Evolutionary conservation across 2,329 filamentous ascomycete genomes (phyloP).

Genomic region (Chaetomiaceae sp.): DNA sequence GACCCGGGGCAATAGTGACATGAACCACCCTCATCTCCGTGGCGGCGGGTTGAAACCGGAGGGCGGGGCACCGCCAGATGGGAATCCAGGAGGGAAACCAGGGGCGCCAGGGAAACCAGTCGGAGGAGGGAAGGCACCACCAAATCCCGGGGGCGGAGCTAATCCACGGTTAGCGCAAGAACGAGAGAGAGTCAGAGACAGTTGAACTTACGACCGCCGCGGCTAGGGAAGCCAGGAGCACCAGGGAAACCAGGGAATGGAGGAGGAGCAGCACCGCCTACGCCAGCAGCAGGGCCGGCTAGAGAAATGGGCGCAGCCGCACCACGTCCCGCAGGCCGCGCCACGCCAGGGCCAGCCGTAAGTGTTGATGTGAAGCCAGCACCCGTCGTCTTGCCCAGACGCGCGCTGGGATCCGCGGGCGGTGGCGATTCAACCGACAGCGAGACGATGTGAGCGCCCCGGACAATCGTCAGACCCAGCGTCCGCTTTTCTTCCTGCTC

Average conservation of each 20-base stretch:
- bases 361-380: constrained; percentile 65
- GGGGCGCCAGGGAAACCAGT: constrained; percentile 36
- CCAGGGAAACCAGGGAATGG: constrained; percentile 51
- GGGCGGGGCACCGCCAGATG: constrained; percentile 50
- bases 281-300: constrained; percentile 81
- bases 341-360: constrained; percentile 79
- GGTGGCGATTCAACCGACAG: constrained; percentile 93
- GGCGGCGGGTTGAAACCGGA: constrained; percentile 71
- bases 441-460: constrained; percentile 90
- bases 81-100: constrained; percentile 42
- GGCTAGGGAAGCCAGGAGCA: constrained; percentile 44
- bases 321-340: constrained; percentile 84
- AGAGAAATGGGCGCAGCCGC: constrained; percentile 65
- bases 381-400: constrained; percentile 71
- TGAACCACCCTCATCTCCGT: constrained; percentile 40
- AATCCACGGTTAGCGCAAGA: constrained; percentile 29
- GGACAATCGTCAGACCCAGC: constrained; percentile 89
- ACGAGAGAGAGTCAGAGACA: constrained; percentile 13
- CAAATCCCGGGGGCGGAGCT: constrained; percentile 47
- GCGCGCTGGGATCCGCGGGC: constrained; percentile 83
- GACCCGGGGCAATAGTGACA: constrained; percentile 14
- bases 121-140: constrained; percentile 43
- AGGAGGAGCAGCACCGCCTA: constrained; percentile 66
- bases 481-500: constrained; percentile 96
- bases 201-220: constrained; percentile 48